Conservation (phyloP, 2,329 filamentous ascomycete genomes). For the Neopestalotiopsis rosae region DNA sequence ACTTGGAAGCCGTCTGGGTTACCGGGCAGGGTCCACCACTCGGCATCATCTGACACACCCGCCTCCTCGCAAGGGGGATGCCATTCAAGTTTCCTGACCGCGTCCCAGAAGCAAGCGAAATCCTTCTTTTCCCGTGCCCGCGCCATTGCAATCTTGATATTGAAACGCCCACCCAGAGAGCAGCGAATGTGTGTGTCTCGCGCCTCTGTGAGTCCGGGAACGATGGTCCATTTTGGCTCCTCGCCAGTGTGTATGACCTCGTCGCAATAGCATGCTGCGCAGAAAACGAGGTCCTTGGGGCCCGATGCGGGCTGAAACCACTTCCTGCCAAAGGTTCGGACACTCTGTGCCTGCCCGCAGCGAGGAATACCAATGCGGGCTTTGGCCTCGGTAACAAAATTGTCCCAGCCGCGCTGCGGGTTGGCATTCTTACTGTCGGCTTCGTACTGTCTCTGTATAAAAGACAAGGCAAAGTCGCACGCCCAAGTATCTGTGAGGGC, state of each 20-base stretch:
- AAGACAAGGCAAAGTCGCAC: conserved; percentile 40
- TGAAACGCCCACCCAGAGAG: conserved; percentile 35
- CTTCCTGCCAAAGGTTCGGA: conserved; percentile 28
- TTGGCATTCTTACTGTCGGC: conserved; percentile 24
- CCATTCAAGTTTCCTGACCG: conserved; percentile 30
- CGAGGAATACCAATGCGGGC: conserved; percentile 30
- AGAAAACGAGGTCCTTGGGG: conserved; percentile 36
- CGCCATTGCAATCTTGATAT: conserved; percentile 36
- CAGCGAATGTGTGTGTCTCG: conserved; percentile 28
- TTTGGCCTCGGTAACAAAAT: conserved; percentile 38
- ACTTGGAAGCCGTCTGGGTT: conserved; percentile 39
- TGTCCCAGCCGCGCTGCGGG: conserved; percentile 33
- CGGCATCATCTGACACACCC: conserved; percentile 33
- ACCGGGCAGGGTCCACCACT: conserved; percentile 41
- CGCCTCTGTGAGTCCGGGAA: conserved; percentile 19
- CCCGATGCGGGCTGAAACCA: conserved; percentile 40
- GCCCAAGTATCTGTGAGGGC: conserved; percentile 22
- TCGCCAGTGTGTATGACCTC: conserved; percentile 38
- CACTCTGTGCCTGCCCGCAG: conserved; percentile 32
- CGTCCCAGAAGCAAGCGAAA: conserved; percentile 40
- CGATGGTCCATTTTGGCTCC: conserved; percentile 30
- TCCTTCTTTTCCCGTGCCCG: conserved; percentile 36
- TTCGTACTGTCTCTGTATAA: conserved; percentile 36
- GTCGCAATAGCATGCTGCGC: conserved; percentile 44
- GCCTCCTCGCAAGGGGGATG: conserved; percentile 36